These are phyloP conservation scores for Globisporangium paroecandrum DNA, from an alignment of 352 stramenopile genomes.

Conservation along the genomic window DNA sequence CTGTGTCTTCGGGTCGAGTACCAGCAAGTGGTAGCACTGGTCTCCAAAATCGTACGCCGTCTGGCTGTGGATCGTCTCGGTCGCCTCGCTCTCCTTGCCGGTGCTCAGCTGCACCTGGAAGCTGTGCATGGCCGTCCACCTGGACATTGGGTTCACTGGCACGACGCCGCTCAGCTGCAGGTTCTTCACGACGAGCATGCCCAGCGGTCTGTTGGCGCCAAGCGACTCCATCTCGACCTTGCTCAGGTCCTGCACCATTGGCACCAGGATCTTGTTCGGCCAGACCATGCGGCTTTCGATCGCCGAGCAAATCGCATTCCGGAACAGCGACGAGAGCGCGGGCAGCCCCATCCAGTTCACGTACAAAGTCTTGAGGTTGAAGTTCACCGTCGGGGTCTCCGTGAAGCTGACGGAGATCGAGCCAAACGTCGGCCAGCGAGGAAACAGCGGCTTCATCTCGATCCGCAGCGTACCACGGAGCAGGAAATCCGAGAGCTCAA, in stretches of 20 bases:
- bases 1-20: constrained; percentile 40
- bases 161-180: constrained; percentile 27
- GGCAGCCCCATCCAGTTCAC: constrained; percentile 46
- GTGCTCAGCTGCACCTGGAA: constrained; percentile 32
- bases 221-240: constrained; percentile 45
- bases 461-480: constrained; percentile 38
- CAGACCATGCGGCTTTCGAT: constrained; percentile 35
- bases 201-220: constrained; percentile 33
- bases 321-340: constrained; percentile 39
- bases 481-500: constrained; percentile 43
- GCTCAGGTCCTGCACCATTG: constrained; percentile 42
- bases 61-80: constrained; percentile 25
- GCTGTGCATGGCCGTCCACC: constrained; percentile 32
- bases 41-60: constrained; percentile 25
- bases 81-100: constrained; percentile 28
- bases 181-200: constrained; percentile 37
- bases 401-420: constrained; percentile 40
- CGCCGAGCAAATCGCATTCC: constrained; percentile 30
- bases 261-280: constrained; percentile 45
- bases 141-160: constrained; percentile 25
- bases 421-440: constrained; percentile 41
- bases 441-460: constrained; percentile 44
- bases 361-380: constrained; percentile 39
- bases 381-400: constrained; percentile 42
- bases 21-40: constrained; percentile 29